Evolutionary conservation across 1,284 basidiomycete species (phyloP).

Genomic region (Microbotryum intermedium): DNA sequence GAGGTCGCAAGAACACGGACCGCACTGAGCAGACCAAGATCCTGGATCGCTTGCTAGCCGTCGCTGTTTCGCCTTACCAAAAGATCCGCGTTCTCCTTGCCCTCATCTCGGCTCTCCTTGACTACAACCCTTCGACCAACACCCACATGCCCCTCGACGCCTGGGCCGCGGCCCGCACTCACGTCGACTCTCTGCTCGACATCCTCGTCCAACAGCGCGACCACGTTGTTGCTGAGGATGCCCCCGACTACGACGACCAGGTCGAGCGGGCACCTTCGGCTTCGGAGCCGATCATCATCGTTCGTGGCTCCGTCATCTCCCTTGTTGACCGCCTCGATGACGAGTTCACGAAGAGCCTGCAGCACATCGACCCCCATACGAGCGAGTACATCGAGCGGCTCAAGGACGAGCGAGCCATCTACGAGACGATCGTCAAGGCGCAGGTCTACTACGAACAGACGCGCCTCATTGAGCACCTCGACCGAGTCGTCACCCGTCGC

Average conservation of each 20-base stretch:
- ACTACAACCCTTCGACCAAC: conserved; percentile 80
- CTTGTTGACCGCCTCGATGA: conserved; percentile 95
- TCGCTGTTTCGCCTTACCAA: conserved; percentile 75
- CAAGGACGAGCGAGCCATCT: conserved; percentile 90
- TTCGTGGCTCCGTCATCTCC: conserved; percentile 86
- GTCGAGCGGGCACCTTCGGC: conserved; percentile 65
- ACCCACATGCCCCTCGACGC: conserved; percentile 80
- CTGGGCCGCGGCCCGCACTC: conserved; percentile 78
- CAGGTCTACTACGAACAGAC: conserved; percentile 84
- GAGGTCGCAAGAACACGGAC: conserved; percentile 98
- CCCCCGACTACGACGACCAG: conserved; percentile 87
- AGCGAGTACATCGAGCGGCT: conserved; percentile 95
- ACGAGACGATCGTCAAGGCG: conserved; percentile 83
- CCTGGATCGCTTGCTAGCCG: conserved; percentile 76
- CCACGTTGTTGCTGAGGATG: conserved; percentile 73
- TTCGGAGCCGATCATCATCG: conserved; percentile 63
- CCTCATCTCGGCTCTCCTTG: conserved; percentile 88
- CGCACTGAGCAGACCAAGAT: conserved; percentile 88
- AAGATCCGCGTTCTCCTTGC: conserved; percentile 89
- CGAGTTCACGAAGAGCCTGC: conserved; percentile 94
- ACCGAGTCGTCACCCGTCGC: conserved; percentile 84
- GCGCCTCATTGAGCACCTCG: conserved; percentile 48
- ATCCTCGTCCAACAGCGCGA: conserved; percentile 61
- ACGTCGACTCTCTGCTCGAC: conserved; percentile 78
- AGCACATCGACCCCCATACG: conserved; percentile 97